These are phyloP conservation scores for Scedosporium aurantiacum DNA, from an alignment of 2,329 filamentous ascomycete species.

Conservation along the genomic window DNA sequence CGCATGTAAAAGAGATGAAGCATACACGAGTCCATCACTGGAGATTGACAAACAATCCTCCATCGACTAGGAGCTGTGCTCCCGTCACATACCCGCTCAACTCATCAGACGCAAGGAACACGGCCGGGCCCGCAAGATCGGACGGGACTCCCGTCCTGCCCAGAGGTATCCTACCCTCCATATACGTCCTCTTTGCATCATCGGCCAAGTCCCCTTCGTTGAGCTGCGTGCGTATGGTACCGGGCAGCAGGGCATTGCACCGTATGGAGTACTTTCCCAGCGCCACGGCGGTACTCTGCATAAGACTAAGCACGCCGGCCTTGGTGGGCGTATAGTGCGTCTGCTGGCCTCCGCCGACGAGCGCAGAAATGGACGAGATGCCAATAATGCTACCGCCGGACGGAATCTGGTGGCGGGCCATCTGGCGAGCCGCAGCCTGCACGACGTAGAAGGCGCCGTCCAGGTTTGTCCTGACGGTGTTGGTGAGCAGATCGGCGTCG, in stretches of 20 bases:
- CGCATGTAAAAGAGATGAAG: not conserved
- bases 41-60: slow-evolving; percentile 80
- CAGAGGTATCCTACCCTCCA: slow-evolving; percentile 71
- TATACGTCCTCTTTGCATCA: slow-evolving; percentile 60
- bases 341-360: slow-evolving; percentile 69
- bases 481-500: slow-evolving; percentile 55
- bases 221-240: slow-evolving; percentile 72
- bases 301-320: slow-evolving; percentile 67
- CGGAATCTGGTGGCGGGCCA: slow-evolving; percentile 52
- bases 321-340: slow-evolving; percentile 86
- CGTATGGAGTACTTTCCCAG: slow-evolving; percentile 65
- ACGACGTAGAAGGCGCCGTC: slow-evolving; percentile 80
- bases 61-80: slow-evolving; percentile 75
- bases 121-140: slow-evolving; percentile 75
- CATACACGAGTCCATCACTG: slow-evolving; percentile 37
- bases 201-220: slow-evolving; percentile 75
- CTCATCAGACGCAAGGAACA: slow-evolving; percentile 71
- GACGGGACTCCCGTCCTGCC: slow-evolving; percentile 58
- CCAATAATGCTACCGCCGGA: slow-evolving; percentile 71
- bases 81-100: slow-evolving; percentile 75
- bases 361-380: slow-evolving; percentile 60
- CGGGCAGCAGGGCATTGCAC: slow-evolving; percentile 75
- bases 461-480: slow-evolving; percentile 70
- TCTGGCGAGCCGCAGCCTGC: slow-evolving; percentile 75
- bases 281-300: slow-evolving; percentile 74